Evolutionary conservation across 305 asterid species (phyloP), one percentile per base, ranked within the genome.

Genomic region (Fraxinus velutina): DNA sequence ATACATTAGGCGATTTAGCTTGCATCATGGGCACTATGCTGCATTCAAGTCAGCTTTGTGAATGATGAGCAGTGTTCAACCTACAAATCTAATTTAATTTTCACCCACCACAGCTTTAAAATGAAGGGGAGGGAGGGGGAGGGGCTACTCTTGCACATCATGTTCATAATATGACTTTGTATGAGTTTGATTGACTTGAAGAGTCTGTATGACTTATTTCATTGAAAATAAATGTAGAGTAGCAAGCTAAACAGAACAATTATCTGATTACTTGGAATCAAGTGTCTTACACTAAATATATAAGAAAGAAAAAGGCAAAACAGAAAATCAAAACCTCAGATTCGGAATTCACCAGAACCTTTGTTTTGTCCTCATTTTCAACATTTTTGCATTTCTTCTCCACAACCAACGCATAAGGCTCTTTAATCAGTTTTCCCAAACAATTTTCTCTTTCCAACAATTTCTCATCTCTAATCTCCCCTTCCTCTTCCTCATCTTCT

Each of bases 321-420:
- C 29, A 30, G 64, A 44, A 79, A 34, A 73, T 57, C 57, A 12
- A 64, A 86, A 92, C 92, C 93, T 89, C 88, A 17, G 78, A 60
- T 81, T 21, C 76, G 19, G 90, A 79, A 42, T 86, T 86, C 75
- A 34, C 72, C 64, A 64, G 74, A 79, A 34, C 84, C 70, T 55
- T 80, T 22, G 84, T 64, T 76, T 82, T 73, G 39, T 27, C 83
- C 64, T 75, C 88, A 37, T 80, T 80, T 60, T 60, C 82, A 32
- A 64, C 80, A 78, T 44, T 68, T 32, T 82, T 87, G 80, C 75
- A 88, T 27, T 70, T 82, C 90, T 87, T 84, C 85, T 52, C 84
- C 84, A 78, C 86, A 84, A 83, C 82, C 79, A 84, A 52, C 2
- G 78, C 84, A 37, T 80, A 90, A 82, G 85, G 24, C 72, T 76